A percentile compares a stretch with the other conserved stretches of the same genome.
Evolutionary conservation across 2,329 filamentous ascomycete genomes (phyloP).

Genomic region (Diaporthe sp.): DNA sequence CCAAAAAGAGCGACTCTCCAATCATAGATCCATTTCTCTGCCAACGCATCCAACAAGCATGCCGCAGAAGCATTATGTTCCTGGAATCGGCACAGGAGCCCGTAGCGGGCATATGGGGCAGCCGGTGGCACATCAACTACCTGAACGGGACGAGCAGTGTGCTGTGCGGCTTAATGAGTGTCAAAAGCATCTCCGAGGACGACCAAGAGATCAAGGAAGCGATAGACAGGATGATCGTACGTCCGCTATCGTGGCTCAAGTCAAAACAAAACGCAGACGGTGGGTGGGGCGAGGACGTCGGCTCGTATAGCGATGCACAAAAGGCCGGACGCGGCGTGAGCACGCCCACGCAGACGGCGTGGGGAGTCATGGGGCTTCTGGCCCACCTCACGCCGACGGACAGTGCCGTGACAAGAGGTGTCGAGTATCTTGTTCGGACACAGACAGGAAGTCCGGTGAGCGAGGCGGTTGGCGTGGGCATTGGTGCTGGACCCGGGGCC

Average conservation of each 20-base stretch:
- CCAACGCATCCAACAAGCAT: constrained; percentile 22
- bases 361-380: constrained; percentile 45
- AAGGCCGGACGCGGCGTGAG: constrained; percentile 36
- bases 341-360: constrained; percentile 47
- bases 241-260: constrained; percentile 40
- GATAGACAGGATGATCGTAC: constrained; percentile 22
- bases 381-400: not conserved
- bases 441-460: constrained; percentile 23
- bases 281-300: constrained; percentile 45
- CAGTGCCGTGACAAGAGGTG: not conserved
- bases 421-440: constrained; percentile 20
- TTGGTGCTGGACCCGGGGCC: constrained; percentile 15
- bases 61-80: constrained; percentile 39
- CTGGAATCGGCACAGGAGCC: constrained; percentile 41
- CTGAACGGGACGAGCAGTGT: constrained; percentile 47
- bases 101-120: constrained; percentile 43
- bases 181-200: constrained; percentile 26
- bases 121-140: constrained; percentile 49
- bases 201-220: constrained; percentile 7
- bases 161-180: constrained; percentile 43
- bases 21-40: not conserved
- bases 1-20: not conserved
- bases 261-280: constrained; percentile 43
- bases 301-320: constrained; percentile 38
- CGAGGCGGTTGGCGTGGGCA: constrained; percentile 11